phyloP scores from a whole-genome alignment of 345 rosid genomes.

The Sonneratia alba region DNA sequence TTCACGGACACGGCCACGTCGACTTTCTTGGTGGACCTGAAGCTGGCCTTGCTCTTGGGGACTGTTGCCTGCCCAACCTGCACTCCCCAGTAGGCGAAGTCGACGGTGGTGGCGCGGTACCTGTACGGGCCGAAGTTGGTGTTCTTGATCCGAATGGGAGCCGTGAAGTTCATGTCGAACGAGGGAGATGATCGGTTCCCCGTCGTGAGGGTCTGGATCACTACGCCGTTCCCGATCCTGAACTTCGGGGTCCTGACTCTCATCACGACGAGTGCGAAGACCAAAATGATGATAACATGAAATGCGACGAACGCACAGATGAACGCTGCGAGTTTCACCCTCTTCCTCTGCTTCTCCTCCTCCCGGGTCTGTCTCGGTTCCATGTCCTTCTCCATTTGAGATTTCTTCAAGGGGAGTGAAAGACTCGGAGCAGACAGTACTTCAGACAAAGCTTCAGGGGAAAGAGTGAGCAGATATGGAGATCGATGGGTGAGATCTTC shows the following conservation, averaged over 20 bases:
- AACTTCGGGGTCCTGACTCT: not conserved
- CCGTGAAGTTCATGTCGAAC: not conserved
- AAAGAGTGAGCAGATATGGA: too few species aligned
- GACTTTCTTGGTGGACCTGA: constrained; percentile 6
- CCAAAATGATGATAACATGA: not conserved
- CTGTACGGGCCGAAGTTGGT: constrained; percentile 8
- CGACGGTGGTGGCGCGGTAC: constrained; percentile 3
- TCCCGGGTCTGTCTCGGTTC: not conserved
- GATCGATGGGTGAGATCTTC: too few species aligned
- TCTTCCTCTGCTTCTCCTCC: not conserved
- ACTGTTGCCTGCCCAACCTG: not conserved
- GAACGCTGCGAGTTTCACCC: not conserved
- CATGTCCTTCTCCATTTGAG: not conserved
- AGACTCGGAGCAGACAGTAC: too few species aligned
- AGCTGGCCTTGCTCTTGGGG: not conserved
- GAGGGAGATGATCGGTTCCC: constrained; percentile 1
- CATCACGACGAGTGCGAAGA: constrained; percentile 1
- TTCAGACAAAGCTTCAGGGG: too few species aligned
- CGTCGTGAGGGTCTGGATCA: not conserved
- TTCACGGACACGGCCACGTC: not conserved
- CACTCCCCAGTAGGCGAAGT: constrained; percentile 1
- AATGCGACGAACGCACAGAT: not conserved
- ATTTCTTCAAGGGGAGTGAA: too few species aligned
- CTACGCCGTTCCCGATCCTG: not conserved
- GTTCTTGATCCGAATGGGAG: constrained; percentile 3